Conservation (phyloP, 345 rosid species). For the Rhizophora apiculata region DNA sequence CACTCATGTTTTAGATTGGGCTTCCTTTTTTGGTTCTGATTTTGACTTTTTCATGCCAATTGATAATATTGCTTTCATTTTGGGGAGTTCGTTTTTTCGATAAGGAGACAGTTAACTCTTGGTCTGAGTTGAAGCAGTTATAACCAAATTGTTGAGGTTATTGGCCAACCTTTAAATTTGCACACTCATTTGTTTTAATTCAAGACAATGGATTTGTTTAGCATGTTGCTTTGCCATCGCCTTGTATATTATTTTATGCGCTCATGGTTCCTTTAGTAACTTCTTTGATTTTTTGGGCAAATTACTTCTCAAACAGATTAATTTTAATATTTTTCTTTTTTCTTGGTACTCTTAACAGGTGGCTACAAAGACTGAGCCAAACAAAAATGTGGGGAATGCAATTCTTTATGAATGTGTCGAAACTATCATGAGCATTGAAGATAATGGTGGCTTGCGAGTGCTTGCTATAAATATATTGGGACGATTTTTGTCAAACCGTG, state of each 20-base stretch:
- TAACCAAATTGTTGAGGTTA: too few species aligned
- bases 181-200: neutral
- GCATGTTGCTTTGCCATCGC: neutral
- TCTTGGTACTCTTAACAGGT: slow-evolving; percentile 49
- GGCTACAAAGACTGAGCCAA: slow-evolving; percentile 97
- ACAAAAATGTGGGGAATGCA: slow-evolving; percentile 99
- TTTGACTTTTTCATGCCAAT: neutral
- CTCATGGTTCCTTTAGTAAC: slow-evolving; percentile 1
- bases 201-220: neutral
- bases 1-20: neutral
- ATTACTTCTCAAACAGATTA: slow-evolving; percentile 4
- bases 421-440: slow-evolving; percentile 98
- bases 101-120: neutral
- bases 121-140: neutral
- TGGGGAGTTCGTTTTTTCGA: neutral
- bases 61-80: neutral
- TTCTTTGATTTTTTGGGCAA: neutral
- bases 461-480: slow-evolving; percentile 98
- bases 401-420: slow-evolving; percentile 96
- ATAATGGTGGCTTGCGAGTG: slow-evolving; percentile 90
- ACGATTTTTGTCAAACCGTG: slow-evolving; percentile 96
- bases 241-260: neutral
- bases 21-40: neutral
- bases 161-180: too few species aligned
- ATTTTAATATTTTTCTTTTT: slow-evolving; percentile 14